Evolutionary conservation across 441 rosid species (phyloP), one percentile per base, ranked within the genome.

Genomic region (Metrosideros polymorpha): DNA sequence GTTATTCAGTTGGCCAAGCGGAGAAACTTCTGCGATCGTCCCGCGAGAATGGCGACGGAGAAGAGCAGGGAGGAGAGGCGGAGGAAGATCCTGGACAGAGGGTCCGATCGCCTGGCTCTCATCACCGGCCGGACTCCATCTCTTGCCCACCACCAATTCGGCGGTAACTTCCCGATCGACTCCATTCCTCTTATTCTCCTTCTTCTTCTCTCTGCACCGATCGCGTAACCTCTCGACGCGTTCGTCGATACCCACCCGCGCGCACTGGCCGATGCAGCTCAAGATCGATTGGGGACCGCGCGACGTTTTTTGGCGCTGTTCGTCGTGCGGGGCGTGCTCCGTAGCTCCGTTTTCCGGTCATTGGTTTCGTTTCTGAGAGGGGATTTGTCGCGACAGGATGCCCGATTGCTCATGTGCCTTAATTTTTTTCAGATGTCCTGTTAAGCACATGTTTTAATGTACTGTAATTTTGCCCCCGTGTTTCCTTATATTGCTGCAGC

Each of bases 101-200:
- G 99, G 42, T 86, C 90, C 6, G 98, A 95, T 89, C 94, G 97
- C 47, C 52, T 97, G 88, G 96, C 97, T 29, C 87, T 95, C 84
- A 96, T 97, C 88, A 94, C 95, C 17, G 92, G 96, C 17, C 92
- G 90, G 30, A 42, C 89, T 86, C 92, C 86, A 59, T 84, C 57
- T 12, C 92, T 90, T 6, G 90, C 94, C 47, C 47, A 12, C 49
- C n/a, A 39, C 12, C 49, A 71, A 39, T 71, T 22, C 49, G 47
- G 17, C n/a, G 47, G 79, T 71, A 83, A 30, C 27, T 18, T 53
- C 84, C 47, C 84, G n/a, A 30, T 83, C 49, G 61, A 30, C 84
- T 29, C 49, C 47, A 22, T 24, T 52, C 45, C 29, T 24, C 39
- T 50, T 8, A 56, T 55, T 57, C 2, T 12, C 35, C 5, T 14